Percentiles rank a stretch among this genome's conserved stretches.
phyloP scores from a whole-genome alignment of 2,329 filamentous ascomycete species.

The Xylaria sp. region DNA sequence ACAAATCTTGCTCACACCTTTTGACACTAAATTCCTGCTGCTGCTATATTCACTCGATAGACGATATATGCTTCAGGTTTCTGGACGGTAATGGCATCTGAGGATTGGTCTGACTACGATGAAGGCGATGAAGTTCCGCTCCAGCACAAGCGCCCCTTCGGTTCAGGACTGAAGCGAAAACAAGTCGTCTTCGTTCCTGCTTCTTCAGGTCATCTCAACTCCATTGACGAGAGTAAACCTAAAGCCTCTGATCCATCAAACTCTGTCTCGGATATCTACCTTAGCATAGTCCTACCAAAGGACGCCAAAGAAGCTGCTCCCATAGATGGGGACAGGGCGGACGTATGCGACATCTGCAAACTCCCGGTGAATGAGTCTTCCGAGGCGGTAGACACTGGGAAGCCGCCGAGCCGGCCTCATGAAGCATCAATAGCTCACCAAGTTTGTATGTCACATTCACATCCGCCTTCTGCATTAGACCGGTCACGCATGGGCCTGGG shows the following conservation, averaged over 20 bases:
- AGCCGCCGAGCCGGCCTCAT: slow-evolving; percentile 53
- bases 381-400: slow-evolving; percentile 17
- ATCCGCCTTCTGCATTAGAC: slow-evolving; percentile 77
- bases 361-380: slow-evolving; percentile 58
- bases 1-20: neutral
- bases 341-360: slow-evolving; percentile 67
- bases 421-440: slow-evolving; percentile 76
- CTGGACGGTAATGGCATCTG: slow-evolving; percentile 37
- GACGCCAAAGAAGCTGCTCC: slow-evolving; percentile 35
- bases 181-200: slow-evolving; percentile 68
- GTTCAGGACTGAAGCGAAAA: slow-evolving; percentile 65
- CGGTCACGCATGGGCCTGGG: slow-evolving; percentile 75
- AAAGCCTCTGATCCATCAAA: slow-evolving; percentile 41
- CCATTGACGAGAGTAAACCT: slow-evolving; percentile 41
- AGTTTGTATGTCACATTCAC: slow-evolving; percentile 73
- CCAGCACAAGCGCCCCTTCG: slow-evolving; percentile 64
- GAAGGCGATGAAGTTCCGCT: slow-evolving; percentile 59
- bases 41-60: neutral
- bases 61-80: neutral
- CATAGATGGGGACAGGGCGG: slow-evolving; percentile 32
- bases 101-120: slow-evolving; percentile 44
- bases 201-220: slow-evolving; percentile 52
- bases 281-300: slow-evolving; percentile 71
- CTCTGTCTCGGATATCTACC: slow-evolving; percentile 68
- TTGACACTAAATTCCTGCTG: neutral